Evolutionary conservation across 1,284 basidiomycete genomes (phyloP).

Genomic region (Cryptococcus floricola): DNA sequence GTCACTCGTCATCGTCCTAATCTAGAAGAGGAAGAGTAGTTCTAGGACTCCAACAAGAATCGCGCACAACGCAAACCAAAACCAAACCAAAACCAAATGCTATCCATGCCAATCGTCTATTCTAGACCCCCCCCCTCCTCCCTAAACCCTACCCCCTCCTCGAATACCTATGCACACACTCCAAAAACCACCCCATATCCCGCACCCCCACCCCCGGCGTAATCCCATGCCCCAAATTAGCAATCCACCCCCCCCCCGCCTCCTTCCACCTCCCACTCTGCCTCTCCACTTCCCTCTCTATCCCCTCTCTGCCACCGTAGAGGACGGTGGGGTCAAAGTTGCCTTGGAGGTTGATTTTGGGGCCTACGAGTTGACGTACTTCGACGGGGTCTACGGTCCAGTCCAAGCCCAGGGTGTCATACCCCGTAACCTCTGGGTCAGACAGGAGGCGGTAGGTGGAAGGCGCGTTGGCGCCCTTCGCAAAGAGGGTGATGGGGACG

Average conservation of each 20-base stretch:
- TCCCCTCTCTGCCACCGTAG: conserved; percentile 81
- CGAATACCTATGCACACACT: conserved; percentile 80
- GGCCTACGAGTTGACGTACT: conserved; percentile 60
- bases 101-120: too few species aligned
- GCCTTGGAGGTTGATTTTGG: conserved; percentile 77
- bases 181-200: conserved; percentile 81
- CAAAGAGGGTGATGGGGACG: conserved; percentile 82
- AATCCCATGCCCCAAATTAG: conserved; percentile 95
- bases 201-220: conserved; percentile 93
- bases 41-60: too few species aligned
- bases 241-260: conserved; percentile 74
- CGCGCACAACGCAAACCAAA: too few species aligned
- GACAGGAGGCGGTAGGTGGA: conserved; percentile 31
- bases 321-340: conserved; percentile 89
- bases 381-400: conserved; percentile 76
- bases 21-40: too few species aligned
- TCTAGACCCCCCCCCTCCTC: too few species aligned
- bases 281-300: conserved; percentile 78
- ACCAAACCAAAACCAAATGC: too few species aligned
- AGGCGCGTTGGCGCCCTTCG: conserved; percentile 79
- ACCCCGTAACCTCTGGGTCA: conserved; percentile 57
- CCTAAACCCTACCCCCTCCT: conserved; percentile 15
- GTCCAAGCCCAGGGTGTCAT: conserved; percentile 83
- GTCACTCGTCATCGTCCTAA: too few species aligned
- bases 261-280: conserved; percentile 72